Conservation (phyloP, 805 yeast genomes). For the Ogataea chonburiensis region DNA sequence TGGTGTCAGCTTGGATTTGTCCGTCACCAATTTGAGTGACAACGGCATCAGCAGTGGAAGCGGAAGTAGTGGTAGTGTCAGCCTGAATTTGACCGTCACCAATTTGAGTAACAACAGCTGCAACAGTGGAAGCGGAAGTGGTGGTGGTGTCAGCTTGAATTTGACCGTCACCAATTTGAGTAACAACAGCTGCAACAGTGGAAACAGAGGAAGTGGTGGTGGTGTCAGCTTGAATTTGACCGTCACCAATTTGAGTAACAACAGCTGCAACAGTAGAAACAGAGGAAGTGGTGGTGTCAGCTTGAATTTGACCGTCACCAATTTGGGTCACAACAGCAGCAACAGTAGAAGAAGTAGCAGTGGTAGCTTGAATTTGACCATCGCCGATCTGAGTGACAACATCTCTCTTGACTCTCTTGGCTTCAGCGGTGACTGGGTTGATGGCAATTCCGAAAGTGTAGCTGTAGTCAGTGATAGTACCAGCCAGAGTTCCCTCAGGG, state of each 20-base stretch:
- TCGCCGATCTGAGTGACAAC: slow-evolving; percentile 50
- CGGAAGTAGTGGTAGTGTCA: slow-evolving; percentile 23
- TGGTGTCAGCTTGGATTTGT: slow-evolving; percentile 43
- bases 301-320: slow-evolving; percentile 62
- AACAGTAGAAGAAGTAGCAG: slow-evolving; percentile 39
- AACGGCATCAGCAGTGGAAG: slow-evolving; percentile 40
- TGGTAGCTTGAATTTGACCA: slow-evolving; percentile 54
- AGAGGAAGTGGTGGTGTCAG: slow-evolving; percentile 32
- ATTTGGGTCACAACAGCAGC: slow-evolving; percentile 52
- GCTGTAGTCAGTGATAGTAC: slow-evolving; percentile 59
- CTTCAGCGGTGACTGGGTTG: slow-evolving; percentile 41
- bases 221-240: slow-evolving; percentile 45
- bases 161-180: slow-evolving; percentile 29
- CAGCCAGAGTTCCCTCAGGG: slow-evolving; percentile 50
- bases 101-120: slow-evolving; percentile 42
- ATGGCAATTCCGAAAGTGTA: slow-evolving; percentile 71
- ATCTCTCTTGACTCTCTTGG: slow-evolving; percentile 26
- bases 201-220: slow-evolving; percentile 35
- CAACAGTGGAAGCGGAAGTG: slow-evolving; percentile 30
- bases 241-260: slow-evolving; percentile 49
- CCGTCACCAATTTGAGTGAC: slow-evolving; percentile 51
- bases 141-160: slow-evolving; percentile 31
- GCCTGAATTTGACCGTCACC: slow-evolving; percentile 52
- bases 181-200: slow-evolving; percentile 35
- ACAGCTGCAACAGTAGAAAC: slow-evolving; percentile 34